Base-by-base conservation (phyloP, 2,329 filamentous ascomycete genomes). In the Colletotrichum lindemuthianum region DNA sequence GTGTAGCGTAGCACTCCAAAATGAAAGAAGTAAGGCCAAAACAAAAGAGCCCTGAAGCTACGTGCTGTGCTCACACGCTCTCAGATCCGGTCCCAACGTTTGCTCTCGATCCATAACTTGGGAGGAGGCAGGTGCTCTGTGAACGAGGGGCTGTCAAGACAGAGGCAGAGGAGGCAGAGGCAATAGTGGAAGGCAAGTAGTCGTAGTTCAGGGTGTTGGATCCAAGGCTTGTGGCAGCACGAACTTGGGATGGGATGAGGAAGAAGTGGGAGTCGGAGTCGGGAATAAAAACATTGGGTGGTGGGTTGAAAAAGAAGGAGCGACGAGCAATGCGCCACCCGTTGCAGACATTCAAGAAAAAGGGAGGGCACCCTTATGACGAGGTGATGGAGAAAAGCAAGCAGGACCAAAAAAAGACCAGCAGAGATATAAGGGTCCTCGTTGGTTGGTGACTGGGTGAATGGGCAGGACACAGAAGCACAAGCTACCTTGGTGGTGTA, bases 91-190 rank as follows among this genome's bases (percentile, higher is more conserved):
- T 60, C 60, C 65, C 68, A 52, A 60, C 60, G 65, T 66, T 63
- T 68, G 72, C 71, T 66, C 68, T 61, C 69, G 70, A 71, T 76
- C 74, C 74, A 76, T 76, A 74, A 74, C 73, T 74, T 68, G 54
- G 60, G 36, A 49, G 48, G 39, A 16, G 44, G 47, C 51, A 51
- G 36, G 48, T 47, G 41, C 44, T 67, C 54, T 34, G 60, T 47
- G 24, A 41, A 11, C 37, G 24, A 44, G 39, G 24, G 40, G 39
- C 32, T 36, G 47, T 15, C 37, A 44, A 57, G 24, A 45, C 43
- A 12, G 61, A 60, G 56, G 54, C 49, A 50, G 24, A 39, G 48
- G 44, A 44, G 39, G 65, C 55, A 11, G 12, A 24, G 15, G 44
- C 44, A 47, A 47, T 10, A 2, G 16, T 16, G 44, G 65, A 49